phyloP scores from a whole-genome alignment of 2,329 filamentous ascomycete species.

The Ambrosiella xylebori region DNA sequence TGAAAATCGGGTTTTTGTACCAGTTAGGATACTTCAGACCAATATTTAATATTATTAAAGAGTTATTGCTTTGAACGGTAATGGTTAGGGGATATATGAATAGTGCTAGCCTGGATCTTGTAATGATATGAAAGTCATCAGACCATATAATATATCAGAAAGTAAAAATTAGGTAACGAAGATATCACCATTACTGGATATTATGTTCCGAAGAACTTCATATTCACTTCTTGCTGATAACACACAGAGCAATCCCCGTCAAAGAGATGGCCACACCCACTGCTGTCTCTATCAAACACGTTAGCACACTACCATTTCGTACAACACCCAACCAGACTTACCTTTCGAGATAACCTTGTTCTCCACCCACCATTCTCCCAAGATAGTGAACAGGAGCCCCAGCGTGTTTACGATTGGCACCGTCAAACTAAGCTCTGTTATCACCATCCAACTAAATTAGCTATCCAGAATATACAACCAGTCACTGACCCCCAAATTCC shows the following conservation, averaged over 20 bases:
- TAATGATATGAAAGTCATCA: no score
- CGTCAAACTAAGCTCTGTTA: conserved; percentile 68
- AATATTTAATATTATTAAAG: no score
- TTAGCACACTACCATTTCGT: neutral
- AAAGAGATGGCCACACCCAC: conserved; percentile 67
- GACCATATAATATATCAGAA: no score
- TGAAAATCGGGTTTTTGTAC: no score
- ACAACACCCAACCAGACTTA: conserved; percentile 24
- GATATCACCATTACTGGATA: neutral
- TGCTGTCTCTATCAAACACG: conserved; percentile 48
- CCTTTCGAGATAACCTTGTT: conserved; percentile 73
- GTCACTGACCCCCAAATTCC: no score
- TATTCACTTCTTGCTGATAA: conserved; percentile 41
- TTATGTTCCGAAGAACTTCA: neutral
- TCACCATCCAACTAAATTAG: no score
- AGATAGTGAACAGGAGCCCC: conserved; percentile 87
- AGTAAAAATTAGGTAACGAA: neutral
- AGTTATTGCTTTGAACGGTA: no score
- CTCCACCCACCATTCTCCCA: conserved; percentile 91
- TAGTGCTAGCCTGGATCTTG: no score
- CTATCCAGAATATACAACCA: no score
- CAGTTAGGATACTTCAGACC: no score
- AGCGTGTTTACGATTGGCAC: conserved; percentile 90
- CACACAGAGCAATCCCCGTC: conserved; percentile 66
- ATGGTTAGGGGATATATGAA: no score